Base-by-base conservation (phyloP, 1,139 yeast genomes). In the Oligophagozyma castellii region DNA sequence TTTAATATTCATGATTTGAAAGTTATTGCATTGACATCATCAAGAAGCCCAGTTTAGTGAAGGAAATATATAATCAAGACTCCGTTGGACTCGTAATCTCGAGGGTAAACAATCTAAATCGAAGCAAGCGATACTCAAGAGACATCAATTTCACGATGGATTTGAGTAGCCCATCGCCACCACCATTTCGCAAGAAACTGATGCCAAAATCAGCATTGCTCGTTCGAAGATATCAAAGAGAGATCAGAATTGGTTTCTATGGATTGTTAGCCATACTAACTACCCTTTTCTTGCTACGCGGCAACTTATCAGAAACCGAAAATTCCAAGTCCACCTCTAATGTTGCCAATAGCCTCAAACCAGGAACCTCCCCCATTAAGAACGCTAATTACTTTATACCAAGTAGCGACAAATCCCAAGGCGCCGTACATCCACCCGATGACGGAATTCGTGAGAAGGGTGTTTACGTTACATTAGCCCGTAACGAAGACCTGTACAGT, bases 391-490 rank as follows among this genome's bases (percentile, higher is more conserved):
- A 42, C 27, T 22, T 35, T 23, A 33, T 43, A 32, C 54, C 55
- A 6, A 40, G 36, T 24, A 40, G 51, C 4, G 55, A 50, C 33
- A 37, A 33, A 16, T 39, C 46, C 7, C 55, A 50, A 34, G 32
- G 35, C 5, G 49, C 49, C 5, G 29, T 35, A 6, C 49, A 45
- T 22, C 55, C 54, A 8, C 32, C 29, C 19, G 50, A 50, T 28
- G 53, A 48, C 31, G 53, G 53, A 14, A 31, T 24, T 15, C 65
- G 62, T 33, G 70, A 65, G 33, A 72, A 68, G 39, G 93, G 89
- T 5, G 73, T 84, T 0, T 70, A 81, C 48, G 74, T 83, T 33
- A 67, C 84, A 2, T 56, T 83, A 28, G 86, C 83, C 13, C 63
- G 93, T 43, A 81, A 83, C 52, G 50, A 60, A 10, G 94, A 83